These are phyloP conservation scores for Diversispora epigaea DNA, from an alignment of 192 early-diverging fungal species.

Conservation along the genomic window DNA sequence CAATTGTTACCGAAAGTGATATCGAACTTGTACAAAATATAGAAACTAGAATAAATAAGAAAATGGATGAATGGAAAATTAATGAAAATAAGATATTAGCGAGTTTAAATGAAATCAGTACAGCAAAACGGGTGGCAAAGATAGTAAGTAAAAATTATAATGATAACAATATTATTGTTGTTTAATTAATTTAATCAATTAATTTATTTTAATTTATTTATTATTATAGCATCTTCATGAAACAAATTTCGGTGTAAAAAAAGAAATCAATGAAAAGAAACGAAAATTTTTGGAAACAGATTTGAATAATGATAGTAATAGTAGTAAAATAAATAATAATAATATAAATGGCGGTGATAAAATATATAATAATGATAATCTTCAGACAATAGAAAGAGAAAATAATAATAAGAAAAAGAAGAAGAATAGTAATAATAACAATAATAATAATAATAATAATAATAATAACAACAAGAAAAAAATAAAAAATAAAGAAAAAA, in stretches of 20 bases:
- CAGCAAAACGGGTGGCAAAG: conserved; percentile 85
- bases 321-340: not conserved
- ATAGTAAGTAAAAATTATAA: conserved; percentile 56
- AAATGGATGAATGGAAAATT: conserved; percentile 75
- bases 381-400: no score
- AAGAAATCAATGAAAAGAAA: conserved; percentile 64
- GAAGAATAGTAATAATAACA: not conserved
- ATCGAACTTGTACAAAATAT: conserved; percentile 87
- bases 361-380: not conserved
- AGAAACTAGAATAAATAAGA: conserved; percentile 79
- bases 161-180: not conserved
- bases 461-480: no score
- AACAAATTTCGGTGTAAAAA: conserved; percentile 50
- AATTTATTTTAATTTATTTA: not conserved
- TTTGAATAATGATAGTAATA: not conserved
- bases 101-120: conserved; percentile 76
- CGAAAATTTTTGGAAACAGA: not conserved
- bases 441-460: no score
- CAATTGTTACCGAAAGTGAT: conserved; percentile 84
- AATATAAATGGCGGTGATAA: not conserved
- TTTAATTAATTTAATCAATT: not conserved
- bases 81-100: conserved; percentile 84
- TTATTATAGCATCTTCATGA: conserved; percentile 50
- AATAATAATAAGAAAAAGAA: not conserved
- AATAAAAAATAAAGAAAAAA: no score